Evolutionary conservation across 139 green algal species (phyloP).

Genomic region (Picochlorum sp.): DNA sequence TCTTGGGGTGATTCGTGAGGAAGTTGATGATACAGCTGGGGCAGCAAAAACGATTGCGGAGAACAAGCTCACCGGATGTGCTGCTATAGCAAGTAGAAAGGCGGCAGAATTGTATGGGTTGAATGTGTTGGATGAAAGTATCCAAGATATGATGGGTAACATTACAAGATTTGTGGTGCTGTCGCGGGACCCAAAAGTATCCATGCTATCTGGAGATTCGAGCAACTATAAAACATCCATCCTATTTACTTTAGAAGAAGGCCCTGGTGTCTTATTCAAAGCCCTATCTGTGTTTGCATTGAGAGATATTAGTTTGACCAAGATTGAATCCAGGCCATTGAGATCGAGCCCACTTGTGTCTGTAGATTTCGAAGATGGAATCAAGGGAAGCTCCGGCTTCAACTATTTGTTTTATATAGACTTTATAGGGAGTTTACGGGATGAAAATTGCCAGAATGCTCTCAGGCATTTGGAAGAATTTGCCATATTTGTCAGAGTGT

Average conservation of each 20-base stretch:
- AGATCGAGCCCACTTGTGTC: constrained; percentile 29
- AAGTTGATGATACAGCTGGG: constrained; percentile 88
- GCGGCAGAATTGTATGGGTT: constrained; percentile 66
- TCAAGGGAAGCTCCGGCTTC: constrained; percentile 44
- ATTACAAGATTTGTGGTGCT: constrained; percentile 94
- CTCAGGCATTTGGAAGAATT: constrained; percentile 89
- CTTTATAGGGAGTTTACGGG: constrained; percentile 74
- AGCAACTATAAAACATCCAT: constrained; percentile 80
- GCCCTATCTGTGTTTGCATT: constrained; percentile 92
- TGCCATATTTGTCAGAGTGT: constrained; percentile 82
- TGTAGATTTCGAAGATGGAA: constrained; percentile 2
- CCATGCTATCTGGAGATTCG: not conserved
- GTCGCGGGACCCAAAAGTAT: constrained; percentile 74
- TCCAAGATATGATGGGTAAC: constrained; percentile 88
- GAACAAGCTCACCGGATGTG: constrained; percentile 22
- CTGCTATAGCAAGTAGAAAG: constrained; percentile 54
- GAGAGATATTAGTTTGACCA: constrained; percentile 92
- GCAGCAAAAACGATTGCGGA: constrained; percentile 62
- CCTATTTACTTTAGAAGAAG: constrained; percentile 76
- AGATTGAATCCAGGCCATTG: constrained; percentile 92
- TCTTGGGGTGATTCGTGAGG: constrained; percentile 62
- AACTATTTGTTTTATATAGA: constrained; percentile 99
- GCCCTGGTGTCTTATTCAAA: constrained; percentile 91
- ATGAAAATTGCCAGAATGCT: constrained; percentile 79
- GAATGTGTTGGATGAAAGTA: constrained; percentile 61